Conservation (phyloP, 352 stramenopile species). For the Globisporangium uncinulatum region DNA sequence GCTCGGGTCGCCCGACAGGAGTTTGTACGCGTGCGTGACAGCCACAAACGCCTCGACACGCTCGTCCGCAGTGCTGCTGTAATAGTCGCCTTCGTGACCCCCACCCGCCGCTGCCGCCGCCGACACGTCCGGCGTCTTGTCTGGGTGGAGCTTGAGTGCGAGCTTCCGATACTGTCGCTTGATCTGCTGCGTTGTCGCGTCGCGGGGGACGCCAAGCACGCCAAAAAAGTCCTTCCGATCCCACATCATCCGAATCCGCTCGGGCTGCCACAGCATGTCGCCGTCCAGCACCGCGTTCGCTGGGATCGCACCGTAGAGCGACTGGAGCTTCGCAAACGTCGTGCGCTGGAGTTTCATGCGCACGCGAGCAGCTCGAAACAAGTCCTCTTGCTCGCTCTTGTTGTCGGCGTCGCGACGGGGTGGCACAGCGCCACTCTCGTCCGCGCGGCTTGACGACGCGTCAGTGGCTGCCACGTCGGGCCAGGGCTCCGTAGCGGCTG, state of each 20-base stretch:
- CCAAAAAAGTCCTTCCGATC: conserved; percentile 71
- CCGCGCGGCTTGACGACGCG: neutral
- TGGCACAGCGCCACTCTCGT: conserved; percentile 10
- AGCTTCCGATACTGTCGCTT: conserved; percentile 83
- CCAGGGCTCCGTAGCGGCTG: neutral
- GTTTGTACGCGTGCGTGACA: conserved; percentile 76
- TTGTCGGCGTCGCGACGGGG: conserved; percentile 21
- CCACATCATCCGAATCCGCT: conserved; percentile 78
- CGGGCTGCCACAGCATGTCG: conserved; percentile 69
- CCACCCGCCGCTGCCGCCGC: conserved; percentile 12
- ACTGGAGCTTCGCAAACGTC: conserved; percentile 30
- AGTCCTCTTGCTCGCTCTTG: conserved; percentile 70
- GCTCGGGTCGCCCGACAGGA: conserved; percentile 43
- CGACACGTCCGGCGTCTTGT: conserved; percentile 48
- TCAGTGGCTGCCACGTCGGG: neutral
- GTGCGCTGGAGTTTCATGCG: conserved; percentile 77
- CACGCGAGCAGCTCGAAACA: conserved; percentile 67
- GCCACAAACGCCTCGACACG: conserved; percentile 78
- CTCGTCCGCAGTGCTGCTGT: conserved; percentile 25
- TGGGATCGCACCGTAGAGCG: conserved; percentile 23
- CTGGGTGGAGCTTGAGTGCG: conserved; percentile 78
- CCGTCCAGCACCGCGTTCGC: conserved; percentile 41
- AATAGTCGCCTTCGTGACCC: conserved; percentile 10
- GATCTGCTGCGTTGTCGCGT: conserved; percentile 60
- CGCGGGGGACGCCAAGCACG: conserved; percentile 59